Conservation (phyloP, 2,329 filamentous ascomycete species). For the Aspergillus vadensis region DNA sequence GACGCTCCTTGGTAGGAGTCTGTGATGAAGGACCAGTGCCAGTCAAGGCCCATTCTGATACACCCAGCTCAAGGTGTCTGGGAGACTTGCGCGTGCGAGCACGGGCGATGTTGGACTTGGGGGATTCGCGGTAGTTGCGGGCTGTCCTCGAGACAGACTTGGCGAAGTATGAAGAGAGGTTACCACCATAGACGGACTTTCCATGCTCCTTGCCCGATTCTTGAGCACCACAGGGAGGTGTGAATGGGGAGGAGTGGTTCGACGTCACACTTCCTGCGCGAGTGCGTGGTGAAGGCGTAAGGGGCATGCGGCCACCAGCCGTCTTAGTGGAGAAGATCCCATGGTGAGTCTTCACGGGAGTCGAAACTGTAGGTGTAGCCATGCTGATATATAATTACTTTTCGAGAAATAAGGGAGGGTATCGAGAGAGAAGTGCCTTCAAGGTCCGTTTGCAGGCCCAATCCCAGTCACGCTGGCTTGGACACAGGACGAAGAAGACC, state of each 20-base stretch:
- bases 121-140: slow-evolving; percentile 73
- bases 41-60: slow-evolving; percentile 88
- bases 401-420: not conserved
- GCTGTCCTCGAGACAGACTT: slow-evolving; percentile 56
- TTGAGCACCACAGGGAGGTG: slow-evolving; percentile 64
- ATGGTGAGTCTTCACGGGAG: slow-evolving; percentile 91
- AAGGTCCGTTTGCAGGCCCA: slow-evolving; percentile 16
- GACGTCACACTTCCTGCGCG: slow-evolving; percentile 55
- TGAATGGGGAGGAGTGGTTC: slow-evolving; percentile 72
- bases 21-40: slow-evolving; percentile 68
- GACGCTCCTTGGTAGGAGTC: slow-evolving; percentile 63
- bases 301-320: slow-evolving; percentile 89
- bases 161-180: slow-evolving; percentile 76
- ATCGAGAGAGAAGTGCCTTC: slow-evolving; percentile 26
- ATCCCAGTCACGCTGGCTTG: slow-evolving; percentile 13
- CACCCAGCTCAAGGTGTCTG: slow-evolving; percentile 82
- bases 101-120: slow-evolving; percentile 39
- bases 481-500: slow-evolving; percentile 14
- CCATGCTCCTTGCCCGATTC: slow-evolving; percentile 57
- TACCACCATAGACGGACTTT: slow-evolving; percentile 77
- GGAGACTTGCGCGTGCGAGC: slow-evolving; percentile 60
- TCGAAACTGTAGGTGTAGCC: slow-evolving; percentile 81
- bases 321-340: slow-evolving; percentile 90
- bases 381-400: slow-evolving; percentile 55
- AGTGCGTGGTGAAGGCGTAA: slow-evolving; percentile 84